Evolutionary conservation across 2,329 filamentous ascomycete species (phyloP).

Genomic region (Beauveria australis): DNA sequence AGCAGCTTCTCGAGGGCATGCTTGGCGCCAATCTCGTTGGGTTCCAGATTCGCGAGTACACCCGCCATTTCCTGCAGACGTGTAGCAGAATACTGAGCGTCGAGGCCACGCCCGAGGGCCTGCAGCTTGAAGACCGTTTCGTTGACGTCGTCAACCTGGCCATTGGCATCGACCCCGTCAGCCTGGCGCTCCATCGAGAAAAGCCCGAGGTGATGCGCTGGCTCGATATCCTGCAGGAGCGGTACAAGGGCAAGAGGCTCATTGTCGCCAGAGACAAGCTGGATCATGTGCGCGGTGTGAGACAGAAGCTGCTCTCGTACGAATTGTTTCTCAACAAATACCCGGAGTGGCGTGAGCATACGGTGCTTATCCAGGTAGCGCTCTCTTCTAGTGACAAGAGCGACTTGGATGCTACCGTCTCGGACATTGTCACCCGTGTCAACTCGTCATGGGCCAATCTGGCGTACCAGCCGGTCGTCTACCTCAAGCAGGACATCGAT

Average conservation of each 20-base stretch:
- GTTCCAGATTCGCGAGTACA: constrained; percentile 91
- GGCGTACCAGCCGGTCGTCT: constrained; percentile 86
- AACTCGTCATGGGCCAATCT: constrained; percentile 87
- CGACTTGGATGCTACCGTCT: constrained; percentile 80
- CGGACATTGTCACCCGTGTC: constrained; percentile 89
- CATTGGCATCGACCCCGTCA: constrained; percentile 84
- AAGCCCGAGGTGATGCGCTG: constrained; percentile 68
- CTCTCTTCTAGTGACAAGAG: constrained; percentile 82
- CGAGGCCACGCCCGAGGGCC: constrained; percentile 78
- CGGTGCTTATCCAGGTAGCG: constrained; percentile 89
- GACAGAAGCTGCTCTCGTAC: constrained; percentile 86
- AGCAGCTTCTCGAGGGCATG: constrained; percentile 83
- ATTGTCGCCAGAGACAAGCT: constrained; percentile 94
- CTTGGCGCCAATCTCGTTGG: constrained; percentile 86
- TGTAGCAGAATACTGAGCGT: constrained; percentile 87
- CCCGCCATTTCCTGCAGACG: constrained; percentile 88
- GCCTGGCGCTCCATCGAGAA: constrained; percentile 61
- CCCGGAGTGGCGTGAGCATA: constrained; percentile 78
- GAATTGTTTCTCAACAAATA: constrained; percentile 93
- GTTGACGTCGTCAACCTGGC: constrained; percentile 79
- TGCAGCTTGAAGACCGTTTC: constrained; percentile 88
- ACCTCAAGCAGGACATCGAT: constrained; percentile 89
- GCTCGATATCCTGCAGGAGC: constrained; percentile 71
- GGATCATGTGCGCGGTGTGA: constrained; percentile 82
- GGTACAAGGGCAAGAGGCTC: constrained; percentile 80